Conservation (phyloP, 805 yeast species). For the Ogataea allantospora region DNA sequence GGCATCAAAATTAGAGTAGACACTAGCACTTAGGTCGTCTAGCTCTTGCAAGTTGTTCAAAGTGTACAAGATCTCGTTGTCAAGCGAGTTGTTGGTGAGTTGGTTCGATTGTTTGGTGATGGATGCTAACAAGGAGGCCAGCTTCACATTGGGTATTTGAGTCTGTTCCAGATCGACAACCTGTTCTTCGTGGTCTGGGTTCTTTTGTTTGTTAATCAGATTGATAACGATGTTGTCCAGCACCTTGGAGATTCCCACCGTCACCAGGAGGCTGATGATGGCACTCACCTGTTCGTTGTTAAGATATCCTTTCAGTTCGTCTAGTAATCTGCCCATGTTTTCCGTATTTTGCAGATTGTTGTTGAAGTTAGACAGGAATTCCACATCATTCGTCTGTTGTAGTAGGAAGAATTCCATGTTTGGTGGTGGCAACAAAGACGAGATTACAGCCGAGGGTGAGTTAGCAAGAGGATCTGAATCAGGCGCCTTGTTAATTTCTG, state of each 20-base stretch:
- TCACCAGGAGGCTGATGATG: constrained; percentile 39
- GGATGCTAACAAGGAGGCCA: constrained; percentile 71
- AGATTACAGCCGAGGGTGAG: constrained; percentile 25
- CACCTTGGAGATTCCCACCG: constrained; percentile 45
- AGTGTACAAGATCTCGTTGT: constrained; percentile 32
- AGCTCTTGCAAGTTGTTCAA: constrained; percentile 59
- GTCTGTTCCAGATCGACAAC: constrained; percentile 4
- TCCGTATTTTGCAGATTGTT: constrained; percentile 25
- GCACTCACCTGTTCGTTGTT: constrained; percentile 25
- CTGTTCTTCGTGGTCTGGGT: constrained; percentile 13
- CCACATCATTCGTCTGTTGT: constrained; percentile 49
- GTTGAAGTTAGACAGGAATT: constrained; percentile 35
- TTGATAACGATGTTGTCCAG: constrained; percentile 41
- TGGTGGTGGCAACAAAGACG: constrained; percentile 48
- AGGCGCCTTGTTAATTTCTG: constrained; percentile 7
- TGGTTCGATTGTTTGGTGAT: constrained; percentile 60
- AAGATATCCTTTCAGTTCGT: constrained; percentile 32
- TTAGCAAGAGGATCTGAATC: constrained; percentile 7
- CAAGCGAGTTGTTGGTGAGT: constrained; percentile 31
- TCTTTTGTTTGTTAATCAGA: constrained; percentile 14
- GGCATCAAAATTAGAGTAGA: constrained; percentile 70
- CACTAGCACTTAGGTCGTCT: constrained; percentile 86
- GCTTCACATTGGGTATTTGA: constrained; percentile 37
- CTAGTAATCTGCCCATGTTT: constrained; percentile 28
- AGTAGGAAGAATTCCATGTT: constrained; percentile 53